Conservation (phyloP, 768 basidiomycete species). For the Auricularia sp. region DNA sequence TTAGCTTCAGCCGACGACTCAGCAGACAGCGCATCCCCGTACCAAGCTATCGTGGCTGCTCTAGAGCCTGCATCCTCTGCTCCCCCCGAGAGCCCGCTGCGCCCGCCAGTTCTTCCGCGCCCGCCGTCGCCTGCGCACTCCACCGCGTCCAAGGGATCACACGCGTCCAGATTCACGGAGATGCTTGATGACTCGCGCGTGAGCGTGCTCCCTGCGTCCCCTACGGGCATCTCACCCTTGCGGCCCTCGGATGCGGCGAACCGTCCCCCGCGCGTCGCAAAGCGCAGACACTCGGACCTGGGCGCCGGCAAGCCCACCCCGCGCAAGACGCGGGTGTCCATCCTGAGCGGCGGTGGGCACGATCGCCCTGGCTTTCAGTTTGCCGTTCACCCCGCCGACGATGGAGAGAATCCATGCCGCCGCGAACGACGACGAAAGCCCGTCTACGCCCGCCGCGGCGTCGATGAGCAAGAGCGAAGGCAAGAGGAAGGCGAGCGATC, state of each 20-base stretch:
- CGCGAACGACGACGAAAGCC: not conserved
- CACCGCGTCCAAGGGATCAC: not conserved
- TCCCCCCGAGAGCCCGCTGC: not conserved
- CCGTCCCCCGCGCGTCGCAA: not conserved
- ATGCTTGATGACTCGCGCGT: not conserved
- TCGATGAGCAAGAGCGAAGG: not conserved
- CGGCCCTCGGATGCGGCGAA: not conserved
- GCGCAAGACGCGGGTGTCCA: not conserved
- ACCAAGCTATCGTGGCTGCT: not conserved
- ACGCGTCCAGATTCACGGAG: not conserved
- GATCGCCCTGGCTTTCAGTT: not conserved
- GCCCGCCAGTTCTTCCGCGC: not conserved
- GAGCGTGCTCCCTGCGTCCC: not conserved
- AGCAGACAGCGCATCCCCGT: too few relatives aligned
- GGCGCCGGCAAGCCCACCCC: not conserved
- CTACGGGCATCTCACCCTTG: not conserved
- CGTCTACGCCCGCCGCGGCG: not conserved
- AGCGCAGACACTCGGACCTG: not conserved
- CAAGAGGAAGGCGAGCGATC: conserved; percentile 1
- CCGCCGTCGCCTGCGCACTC: not conserved
- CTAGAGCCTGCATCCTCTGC: not conserved
- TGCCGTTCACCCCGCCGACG: not conserved
- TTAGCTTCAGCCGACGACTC: not conserved
- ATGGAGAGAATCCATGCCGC: not conserved
- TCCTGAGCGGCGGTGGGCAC: not conserved